Evolutionary conservation across 176 grass and related monocot genomes (phyloP).

Genomic region (Typha latifolia): DNA sequence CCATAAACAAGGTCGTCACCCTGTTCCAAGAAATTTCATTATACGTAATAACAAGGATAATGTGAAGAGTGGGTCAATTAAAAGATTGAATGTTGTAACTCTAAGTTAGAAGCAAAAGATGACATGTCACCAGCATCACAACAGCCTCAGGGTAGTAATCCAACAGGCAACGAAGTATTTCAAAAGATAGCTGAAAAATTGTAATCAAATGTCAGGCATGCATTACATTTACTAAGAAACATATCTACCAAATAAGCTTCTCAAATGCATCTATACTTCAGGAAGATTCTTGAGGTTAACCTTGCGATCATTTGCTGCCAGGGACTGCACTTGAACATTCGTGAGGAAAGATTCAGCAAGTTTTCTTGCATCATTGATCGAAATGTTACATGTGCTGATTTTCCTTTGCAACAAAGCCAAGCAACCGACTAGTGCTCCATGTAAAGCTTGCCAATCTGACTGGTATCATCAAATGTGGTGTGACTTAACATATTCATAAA

Average conservation of each 20-base stretch:
- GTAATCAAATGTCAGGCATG: constrained; percentile 9
- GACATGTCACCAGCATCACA: constrained; percentile 49
- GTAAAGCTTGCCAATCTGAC: constrained; percentile 87
- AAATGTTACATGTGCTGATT: constrained; percentile 40
- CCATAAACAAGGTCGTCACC: constrained; percentile 57
- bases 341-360: constrained; percentile 59
- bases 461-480: constrained; percentile 24
- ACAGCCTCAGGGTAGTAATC: constrained; percentile 50
- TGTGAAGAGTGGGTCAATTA: constrained; percentile 4
- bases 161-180: constrained; percentile 59
- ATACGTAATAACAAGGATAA: neutral
- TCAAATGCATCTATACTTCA: constrained; percentile 8
- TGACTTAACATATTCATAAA: neutral
- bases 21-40: constrained; percentile 32
- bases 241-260: constrained; percentile 12
- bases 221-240: constrained; percentile 11
- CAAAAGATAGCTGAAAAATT: constrained; percentile 61
- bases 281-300: constrained; percentile 25
- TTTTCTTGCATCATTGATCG: constrained; percentile 49
- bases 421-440: constrained; percentile 74
- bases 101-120: neutral
- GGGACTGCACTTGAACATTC: constrained; percentile 61
- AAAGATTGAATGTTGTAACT: neutral
- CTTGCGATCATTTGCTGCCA: constrained; percentile 71
- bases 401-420: constrained; percentile 67